Conservation (phyloP, 208 protist species). For the Jaenimonas drosophilae region DNA sequence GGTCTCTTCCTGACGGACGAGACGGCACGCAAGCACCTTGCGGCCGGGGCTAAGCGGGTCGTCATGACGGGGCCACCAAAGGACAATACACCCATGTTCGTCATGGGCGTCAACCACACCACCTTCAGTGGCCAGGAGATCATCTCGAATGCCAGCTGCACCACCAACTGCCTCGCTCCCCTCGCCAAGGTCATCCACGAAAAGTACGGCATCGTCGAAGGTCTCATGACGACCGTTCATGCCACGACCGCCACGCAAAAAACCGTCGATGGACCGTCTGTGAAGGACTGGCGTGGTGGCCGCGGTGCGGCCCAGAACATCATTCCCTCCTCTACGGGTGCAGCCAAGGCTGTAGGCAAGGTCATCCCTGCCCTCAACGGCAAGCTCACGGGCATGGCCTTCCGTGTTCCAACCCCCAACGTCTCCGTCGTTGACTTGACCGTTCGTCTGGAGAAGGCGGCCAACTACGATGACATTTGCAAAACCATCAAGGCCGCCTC, state of each 20-base stretch:
- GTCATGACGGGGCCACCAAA: slow-evolving; percentile 97
- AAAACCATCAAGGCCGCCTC: slow-evolving; percentile 19
- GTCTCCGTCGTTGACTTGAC: slow-evolving; percentile 40
- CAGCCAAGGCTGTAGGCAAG: slow-evolving; percentile 97
- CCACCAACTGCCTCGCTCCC: slow-evolving; percentile 99
- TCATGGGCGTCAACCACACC: slow-evolving; percentile 94
- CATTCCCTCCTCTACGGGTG: slow-evolving; percentile 97
- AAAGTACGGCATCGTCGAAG: slow-evolving; percentile 93
- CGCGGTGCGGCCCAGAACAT: slow-evolving; percentile 94
- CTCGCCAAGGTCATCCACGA: slow-evolving; percentile 93
- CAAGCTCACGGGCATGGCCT: slow-evolving; percentile 91
- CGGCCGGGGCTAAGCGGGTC: slow-evolving; percentile 95
- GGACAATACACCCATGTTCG: slow-evolving; percentile 95
- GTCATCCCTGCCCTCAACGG: slow-evolving; percentile 76
- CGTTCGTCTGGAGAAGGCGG: slow-evolving; percentile 17
- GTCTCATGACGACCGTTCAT: slow-evolving; percentile 99
- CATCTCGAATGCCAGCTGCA: slow-evolving; percentile 98
- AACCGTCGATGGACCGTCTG: slow-evolving; percentile 90
- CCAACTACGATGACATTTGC: slow-evolving; percentile 31
- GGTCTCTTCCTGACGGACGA: slow-evolving; percentile 91
- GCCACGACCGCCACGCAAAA: slow-evolving; percentile 97
- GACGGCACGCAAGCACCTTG: slow-evolving; percentile 68
- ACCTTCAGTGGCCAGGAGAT: slow-evolving; percentile 80
- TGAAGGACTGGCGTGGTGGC: slow-evolving; percentile 95
- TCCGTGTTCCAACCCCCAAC: slow-evolving; percentile 92